Evolutionary conservation across 441 rosid genomes (phyloP).

Genomic region (Mallotus japonicus): DNA sequence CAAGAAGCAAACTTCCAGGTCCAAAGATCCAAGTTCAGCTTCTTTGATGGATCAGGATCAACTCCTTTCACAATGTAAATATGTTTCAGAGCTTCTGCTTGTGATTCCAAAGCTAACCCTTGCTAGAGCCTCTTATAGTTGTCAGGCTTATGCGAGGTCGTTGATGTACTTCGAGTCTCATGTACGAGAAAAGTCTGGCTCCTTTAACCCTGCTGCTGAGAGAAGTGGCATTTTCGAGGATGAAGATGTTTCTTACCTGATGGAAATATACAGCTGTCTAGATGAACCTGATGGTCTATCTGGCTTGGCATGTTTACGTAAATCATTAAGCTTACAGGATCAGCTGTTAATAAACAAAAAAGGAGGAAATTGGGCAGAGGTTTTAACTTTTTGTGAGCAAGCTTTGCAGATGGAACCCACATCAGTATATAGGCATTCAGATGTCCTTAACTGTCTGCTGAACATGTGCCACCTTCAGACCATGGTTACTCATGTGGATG

Average conservation of each 20-base stretch:
- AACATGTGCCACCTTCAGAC: conserved; percentile 99
- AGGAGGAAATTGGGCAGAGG: conserved; percentile 98
- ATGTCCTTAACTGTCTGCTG: conserved; percentile 88
- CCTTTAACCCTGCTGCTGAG: conserved; percentile 95
- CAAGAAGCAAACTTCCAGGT: conserved; percentile 64
- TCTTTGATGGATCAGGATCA: conserved; percentile 65
- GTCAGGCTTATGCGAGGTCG: conserved; percentile 98
- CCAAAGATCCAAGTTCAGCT: conserved; percentile 51
- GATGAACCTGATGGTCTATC: conserved; percentile 98
- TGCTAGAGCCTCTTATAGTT: conserved; percentile 88
- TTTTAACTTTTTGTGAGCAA: conserved; percentile 93
- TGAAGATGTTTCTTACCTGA: conserved; percentile 86
- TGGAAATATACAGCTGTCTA: conserved; percentile 94
- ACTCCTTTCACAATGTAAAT: conserved; percentile 79
- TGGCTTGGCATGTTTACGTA: conserved; percentile 90
- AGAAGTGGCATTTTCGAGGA: conserved; percentile 88
- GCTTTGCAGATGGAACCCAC: conserved; percentile 97
- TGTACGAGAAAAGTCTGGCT: conserved; percentile 84
- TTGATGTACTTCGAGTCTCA: conserved; percentile 98
- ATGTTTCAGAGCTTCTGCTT: conserved; percentile 85
- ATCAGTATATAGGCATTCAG: conserved; percentile 94
- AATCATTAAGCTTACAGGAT: conserved; percentile 82
- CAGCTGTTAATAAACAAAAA: conserved; percentile 87
- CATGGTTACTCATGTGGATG: conserved; percentile 97
- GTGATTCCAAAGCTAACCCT: conserved; percentile 89